These are phyloP conservation scores for Celoporthe dispersa DNA, from an alignment of 2,329 filamentous ascomycete species.

Conservation along the genomic window DNA sequence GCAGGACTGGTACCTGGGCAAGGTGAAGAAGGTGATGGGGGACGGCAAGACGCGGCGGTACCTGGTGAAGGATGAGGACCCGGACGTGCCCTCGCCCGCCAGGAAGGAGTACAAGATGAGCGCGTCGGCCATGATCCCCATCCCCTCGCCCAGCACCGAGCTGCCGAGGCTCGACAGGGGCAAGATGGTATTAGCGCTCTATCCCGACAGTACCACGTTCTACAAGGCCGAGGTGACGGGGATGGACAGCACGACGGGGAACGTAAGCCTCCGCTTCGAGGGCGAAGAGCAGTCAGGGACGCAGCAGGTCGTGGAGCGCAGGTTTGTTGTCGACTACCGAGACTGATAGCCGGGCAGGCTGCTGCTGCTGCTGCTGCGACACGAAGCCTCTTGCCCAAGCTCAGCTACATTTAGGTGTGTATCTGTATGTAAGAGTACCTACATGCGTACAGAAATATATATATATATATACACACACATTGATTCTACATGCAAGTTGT, in stretches of 20 bases:
- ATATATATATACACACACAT: neutral
- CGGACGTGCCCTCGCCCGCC: slow-evolving; percentile 65
- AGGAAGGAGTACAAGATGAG: slow-evolving; percentile 72
- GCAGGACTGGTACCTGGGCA: slow-evolving; percentile 75
- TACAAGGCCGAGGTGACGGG: slow-evolving; percentile 83
- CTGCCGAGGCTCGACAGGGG: slow-evolving; percentile 67
- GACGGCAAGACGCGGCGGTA: slow-evolving; percentile 80
- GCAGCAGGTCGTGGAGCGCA: slow-evolving; percentile 74
- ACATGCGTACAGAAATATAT: neutral
- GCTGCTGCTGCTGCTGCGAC: neutral
- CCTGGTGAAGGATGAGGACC: slow-evolving; percentile 79
- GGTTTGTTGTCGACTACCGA: slow-evolving; percentile 77
- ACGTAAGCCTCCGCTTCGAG: slow-evolving; percentile 74
- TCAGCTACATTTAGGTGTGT: too few species aligned
- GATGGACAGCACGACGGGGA: slow-evolving; percentile 56
- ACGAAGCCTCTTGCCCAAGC: too few species aligned
- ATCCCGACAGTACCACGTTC: slow-evolving; percentile 84
- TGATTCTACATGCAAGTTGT: neutral
- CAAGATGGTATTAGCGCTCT: slow-evolving; percentile 76
- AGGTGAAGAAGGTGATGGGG: slow-evolving; percentile 74
- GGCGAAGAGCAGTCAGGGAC: slow-evolving; percentile 76
- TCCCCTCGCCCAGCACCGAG: slow-evolving; percentile 61
- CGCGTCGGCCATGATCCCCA: slow-evolving; percentile 77
- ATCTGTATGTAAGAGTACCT: too few species aligned
- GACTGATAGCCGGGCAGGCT: slow-evolving; percentile 27